phyloP scores from a whole-genome alignment of 805 yeast genomes.

The Metschnikowia santaceciliae region DNA sequence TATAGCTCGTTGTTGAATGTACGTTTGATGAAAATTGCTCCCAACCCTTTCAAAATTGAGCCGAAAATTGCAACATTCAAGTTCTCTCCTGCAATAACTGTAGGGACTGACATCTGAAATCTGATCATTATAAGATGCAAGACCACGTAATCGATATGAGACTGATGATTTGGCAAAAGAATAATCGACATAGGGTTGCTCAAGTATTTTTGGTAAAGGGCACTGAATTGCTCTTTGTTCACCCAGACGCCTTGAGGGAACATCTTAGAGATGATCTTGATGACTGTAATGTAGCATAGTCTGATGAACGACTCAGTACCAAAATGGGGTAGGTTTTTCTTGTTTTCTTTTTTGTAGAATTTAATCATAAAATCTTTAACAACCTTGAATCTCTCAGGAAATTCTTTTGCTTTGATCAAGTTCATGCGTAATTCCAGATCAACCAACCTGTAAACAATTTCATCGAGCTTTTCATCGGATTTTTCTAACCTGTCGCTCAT shows the following conservation, averaged over 20 bases:
- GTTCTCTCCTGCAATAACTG: constrained; percentile 65
- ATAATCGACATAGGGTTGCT: constrained; percentile 43
- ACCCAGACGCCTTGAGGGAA: constrained; percentile 44
- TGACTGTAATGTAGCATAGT: constrained; percentile 37
- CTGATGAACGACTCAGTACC: constrained; percentile 25
- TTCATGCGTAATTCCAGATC: constrained; percentile 37
- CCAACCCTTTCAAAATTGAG: constrained; percentile 43
- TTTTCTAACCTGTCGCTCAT: constrained; percentile 31
- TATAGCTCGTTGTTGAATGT: constrained; percentile 40
- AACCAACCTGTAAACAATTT: constrained; percentile 31
- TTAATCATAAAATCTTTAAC: constrained; percentile 38
- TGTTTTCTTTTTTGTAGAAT: constrained; percentile 33
- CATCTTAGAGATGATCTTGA: constrained; percentile 30
- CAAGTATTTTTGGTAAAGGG: constrained; percentile 29
- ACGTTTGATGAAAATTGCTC: constrained; percentile 58
- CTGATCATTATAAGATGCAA: constrained; percentile 52
- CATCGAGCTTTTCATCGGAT: constrained; percentile 33
- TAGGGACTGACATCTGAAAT: constrained; percentile 50
- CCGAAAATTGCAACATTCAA: constrained; percentile 57
- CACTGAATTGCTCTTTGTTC: constrained; percentile 26
- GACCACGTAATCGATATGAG: constrained; percentile 59
- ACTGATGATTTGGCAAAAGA: constrained; percentile 57
- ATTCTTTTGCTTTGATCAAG: constrained; percentile 32
- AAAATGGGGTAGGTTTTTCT: constrained; percentile 35
- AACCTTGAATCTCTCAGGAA: constrained; percentile 28